phyloP scores from a whole-genome alignment of 345 rosid genomes.

The Pugionium cornutum region DNA sequence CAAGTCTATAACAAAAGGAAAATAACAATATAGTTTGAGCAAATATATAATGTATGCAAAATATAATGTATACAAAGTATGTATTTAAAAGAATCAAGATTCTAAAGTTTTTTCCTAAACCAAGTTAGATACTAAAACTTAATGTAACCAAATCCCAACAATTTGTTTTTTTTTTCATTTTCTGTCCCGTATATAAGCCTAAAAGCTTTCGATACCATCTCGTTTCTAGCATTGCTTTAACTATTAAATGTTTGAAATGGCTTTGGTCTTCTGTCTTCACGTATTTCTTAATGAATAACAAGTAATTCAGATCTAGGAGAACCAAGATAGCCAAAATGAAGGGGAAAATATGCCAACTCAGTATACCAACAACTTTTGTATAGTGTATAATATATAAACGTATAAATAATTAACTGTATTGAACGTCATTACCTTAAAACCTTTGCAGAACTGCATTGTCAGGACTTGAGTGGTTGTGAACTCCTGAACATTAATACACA shows the following conservation, averaged over 20 bases:
- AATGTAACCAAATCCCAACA: too few species aligned
- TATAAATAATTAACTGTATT: slow-evolving; percentile 12
- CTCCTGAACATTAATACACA: slow-evolving; percentile 47
- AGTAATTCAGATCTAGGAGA: slow-evolving; percentile 3
- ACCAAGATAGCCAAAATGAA: slow-evolving; percentile 1
- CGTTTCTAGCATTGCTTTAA: neutral
- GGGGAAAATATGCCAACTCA: neutral
- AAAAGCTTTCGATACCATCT: neutral
- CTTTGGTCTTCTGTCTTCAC: neutral
- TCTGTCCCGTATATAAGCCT: too few species aligned
- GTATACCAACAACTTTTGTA: neutral
- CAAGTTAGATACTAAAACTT: neutral
- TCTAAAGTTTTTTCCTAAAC: neutral
- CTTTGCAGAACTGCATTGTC: slow-evolving; percentile 79
- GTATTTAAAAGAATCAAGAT: neutral
- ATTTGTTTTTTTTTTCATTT: too few species aligned
- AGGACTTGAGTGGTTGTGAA: slow-evolving; percentile 74
- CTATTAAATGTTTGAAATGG: neutral
- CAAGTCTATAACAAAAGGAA: neutral
- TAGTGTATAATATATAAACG: too few species aligned
- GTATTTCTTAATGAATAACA: neutral
- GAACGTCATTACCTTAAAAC: slow-evolving; percentile 60
- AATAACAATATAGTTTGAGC: neutral
- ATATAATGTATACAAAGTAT: neutral
- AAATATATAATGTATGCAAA: neutral